Evolutionary conservation across 768 basidiomycete species (phyloP), one percentile per base, ranked within the genome.

Genomic region (Chalciporus sphaerocephalus): DNA sequence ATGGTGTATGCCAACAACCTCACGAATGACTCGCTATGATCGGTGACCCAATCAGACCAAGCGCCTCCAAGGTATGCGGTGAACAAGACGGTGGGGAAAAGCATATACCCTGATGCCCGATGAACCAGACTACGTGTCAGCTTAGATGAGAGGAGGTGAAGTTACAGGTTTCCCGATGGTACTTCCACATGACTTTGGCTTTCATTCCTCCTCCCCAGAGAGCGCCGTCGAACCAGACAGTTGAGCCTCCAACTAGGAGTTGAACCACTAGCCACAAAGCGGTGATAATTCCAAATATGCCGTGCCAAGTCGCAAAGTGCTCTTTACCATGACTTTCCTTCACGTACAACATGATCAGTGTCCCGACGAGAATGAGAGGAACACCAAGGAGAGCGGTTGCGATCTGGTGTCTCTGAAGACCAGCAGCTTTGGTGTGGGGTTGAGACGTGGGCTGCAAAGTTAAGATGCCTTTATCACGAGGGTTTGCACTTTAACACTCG

Each of bases 171-270:
- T 49, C 81, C 84, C 90, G 70, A 57, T 93, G 90, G 53, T 88
- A 92, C 60, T 91, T 92, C 85, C 89, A 92, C 16, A 91, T 47
- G 1, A 69, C 61, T 61, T 87, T 92, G 12, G 88, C 87, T 59
- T 78, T 83, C 35, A 70, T 62, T 12, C 78, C 81, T 1, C 88
- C 87, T 5, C 89, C 87, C 57, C 91, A 86, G 0, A 72, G 70
- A 13, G 71, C 72, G 10, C 89, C 89, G 6, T 68, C 73, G 49
- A 74, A 81, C 88, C 88, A 90, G 13, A 89, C 85, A 40, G 83
- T 87, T n/a, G 78, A 81, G 3, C 73, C 86, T 5, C 90, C 90
- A 0, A 90, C 15, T 8, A 71, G 45, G 6, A 78, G 66, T 56
- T 92, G 88, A 24, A 75, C 44, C 13, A 80, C 20, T 34, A 90